A percentile compares a stretch with the other conserved stretches of the same genome.
Evolutionary conservation across 495 filamentous ascomycete species (phyloP).

Genomic region (Penicilliopsis zonata): DNA sequence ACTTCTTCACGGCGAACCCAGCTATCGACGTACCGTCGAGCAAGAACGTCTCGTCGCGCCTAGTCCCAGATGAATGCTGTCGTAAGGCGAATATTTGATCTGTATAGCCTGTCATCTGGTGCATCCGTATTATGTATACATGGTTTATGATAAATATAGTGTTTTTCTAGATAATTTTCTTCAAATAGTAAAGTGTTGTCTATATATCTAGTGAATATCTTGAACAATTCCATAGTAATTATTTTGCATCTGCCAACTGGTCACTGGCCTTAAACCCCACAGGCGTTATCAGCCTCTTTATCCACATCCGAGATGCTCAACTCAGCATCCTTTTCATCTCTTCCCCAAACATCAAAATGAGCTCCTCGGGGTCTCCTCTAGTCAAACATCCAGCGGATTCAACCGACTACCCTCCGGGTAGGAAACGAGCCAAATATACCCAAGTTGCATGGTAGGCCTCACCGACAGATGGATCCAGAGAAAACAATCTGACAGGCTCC

Average conservation of each 20-base stretch:
- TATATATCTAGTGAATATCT: too few species aligned
- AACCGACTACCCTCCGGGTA: constrained; percentile 13
- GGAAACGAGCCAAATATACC: constrained; percentile 28
- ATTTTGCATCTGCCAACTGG: too few species aligned
- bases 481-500: constrained; percentile 5
- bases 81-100: constrained; percentile 6
- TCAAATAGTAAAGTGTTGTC: too few species aligned
- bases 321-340: too few species aligned
- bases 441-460: constrained; percentile 22
- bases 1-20: constrained; percentile 68
- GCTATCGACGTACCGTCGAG: constrained; percentile 57
- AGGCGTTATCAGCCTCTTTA: too few species aligned
- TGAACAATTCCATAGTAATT: too few species aligned
- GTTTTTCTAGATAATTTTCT: not conserved
- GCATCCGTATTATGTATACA: not conserved
- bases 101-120: not conserved
- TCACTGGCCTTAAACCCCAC: too few species aligned
- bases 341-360: too few species aligned
- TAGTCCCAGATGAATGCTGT: constrained; percentile 28
- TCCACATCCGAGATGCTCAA: too few species aligned
- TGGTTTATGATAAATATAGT: not conserved
- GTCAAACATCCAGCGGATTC: constrained; percentile 2
- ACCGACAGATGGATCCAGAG: not conserved
- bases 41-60: constrained; percentile 40
- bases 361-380: too few species aligned